Conservation (phyloP, 768 basidiomycete species). For the Hypholoma fasciculare region DNA sequence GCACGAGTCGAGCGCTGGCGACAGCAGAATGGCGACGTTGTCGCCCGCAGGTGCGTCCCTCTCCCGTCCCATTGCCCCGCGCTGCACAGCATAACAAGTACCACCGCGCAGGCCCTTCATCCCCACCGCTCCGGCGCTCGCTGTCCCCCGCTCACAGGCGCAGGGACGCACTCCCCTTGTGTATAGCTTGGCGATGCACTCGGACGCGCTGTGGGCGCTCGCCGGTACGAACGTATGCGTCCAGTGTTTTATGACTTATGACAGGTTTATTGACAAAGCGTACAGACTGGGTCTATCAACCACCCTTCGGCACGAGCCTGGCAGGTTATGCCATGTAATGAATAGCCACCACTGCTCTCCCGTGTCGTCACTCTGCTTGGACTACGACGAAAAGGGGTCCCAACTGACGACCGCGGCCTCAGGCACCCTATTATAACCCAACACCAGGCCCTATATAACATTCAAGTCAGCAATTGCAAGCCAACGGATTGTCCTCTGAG, state of each 20-base stretch:
- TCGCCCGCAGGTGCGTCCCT: constrained; percentile 13
- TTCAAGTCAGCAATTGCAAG: constrained; percentile 10
- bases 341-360: constrained; percentile 78
- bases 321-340: constrained; percentile 71
- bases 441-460: constrained; percentile 17
- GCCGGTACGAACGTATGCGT: constrained; percentile 80
- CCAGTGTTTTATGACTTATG: constrained; percentile 2
- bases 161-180: constrained; percentile 51
- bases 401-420: constrained; percentile 85
- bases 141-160: constrained; percentile 32
- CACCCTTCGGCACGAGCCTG: constrained; percentile 91
- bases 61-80: neutral
- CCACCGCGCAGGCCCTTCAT: constrained; percentile 15
- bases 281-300: constrained; percentile 88
- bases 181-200: constrained; percentile 89
- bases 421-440: constrained; percentile 36
- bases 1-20: constrained; percentile 14
- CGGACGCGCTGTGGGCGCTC: constrained; percentile 91
- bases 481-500: neutral
- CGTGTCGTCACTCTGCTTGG: constrained; percentile 82
- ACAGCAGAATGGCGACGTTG: constrained; percentile 13
- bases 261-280: constrained; percentile 8
- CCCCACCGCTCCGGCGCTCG: constrained; percentile 27
- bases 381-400: constrained; percentile 80
- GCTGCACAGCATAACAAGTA: neutral